Conservation (phyloP, 176 grass and related monocot species). For the Musa acuminata region DNA sequence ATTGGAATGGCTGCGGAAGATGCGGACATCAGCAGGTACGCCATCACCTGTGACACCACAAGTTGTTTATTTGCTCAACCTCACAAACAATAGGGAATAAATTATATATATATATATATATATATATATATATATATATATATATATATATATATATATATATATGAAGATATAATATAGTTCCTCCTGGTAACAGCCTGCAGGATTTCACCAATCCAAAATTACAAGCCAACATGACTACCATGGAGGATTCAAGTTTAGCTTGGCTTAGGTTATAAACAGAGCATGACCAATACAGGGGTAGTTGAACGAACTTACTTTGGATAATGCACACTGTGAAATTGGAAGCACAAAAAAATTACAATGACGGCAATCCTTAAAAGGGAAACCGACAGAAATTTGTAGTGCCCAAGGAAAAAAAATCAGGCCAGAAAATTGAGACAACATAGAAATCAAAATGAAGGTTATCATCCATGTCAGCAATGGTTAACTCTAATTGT, state of each 20-base stretch:
- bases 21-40: slow-evolving; percentile 80
- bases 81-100: neutral
- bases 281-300: neutral
- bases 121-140: neutral
- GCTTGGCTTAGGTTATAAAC: neutral
- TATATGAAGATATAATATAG: neutral
- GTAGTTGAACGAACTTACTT: neutral
- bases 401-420: neutral
- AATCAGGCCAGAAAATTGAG: neutral
- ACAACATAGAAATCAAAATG: neutral
- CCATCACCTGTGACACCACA: slow-evolving; percentile 36
- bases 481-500: neutral
- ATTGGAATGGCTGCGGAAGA: slow-evolving; percentile 69
- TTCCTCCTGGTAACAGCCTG: neutral
- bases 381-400: neutral
- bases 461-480: neutral
- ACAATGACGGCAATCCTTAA: neutral
- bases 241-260: neutral
- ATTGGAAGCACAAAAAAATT: neutral
- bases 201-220: neutral
- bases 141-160: neutral
- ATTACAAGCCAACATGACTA: neutral
- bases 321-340: neutral
- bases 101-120: neutral
- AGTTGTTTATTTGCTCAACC: slow-evolving; percentile 1